These are phyloP conservation scores for Populus deltoides DNA, from an alignment of 345 rosid genomes.

Conservation along the genomic window DNA sequence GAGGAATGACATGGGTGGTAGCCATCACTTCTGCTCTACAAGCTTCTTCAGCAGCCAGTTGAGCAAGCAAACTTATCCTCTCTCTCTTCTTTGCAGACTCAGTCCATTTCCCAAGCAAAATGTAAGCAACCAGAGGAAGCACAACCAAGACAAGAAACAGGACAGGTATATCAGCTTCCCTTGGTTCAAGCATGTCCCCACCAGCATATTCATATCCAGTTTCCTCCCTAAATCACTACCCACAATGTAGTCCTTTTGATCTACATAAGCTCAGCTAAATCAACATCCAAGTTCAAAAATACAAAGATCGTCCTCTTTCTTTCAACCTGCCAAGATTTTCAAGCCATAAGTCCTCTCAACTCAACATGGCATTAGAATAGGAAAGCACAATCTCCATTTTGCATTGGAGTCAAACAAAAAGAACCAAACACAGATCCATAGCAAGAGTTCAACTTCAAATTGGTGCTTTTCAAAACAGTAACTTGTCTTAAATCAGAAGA, in stretches of 20 bases:
- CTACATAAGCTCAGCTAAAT: conserved; percentile 32
- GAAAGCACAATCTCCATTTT: neutral
- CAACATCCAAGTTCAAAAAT: conserved; percentile 7
- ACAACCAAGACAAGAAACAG: conserved; percentile 78
- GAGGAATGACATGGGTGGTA: conserved; percentile 38
- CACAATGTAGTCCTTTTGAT: conserved; percentile 21
- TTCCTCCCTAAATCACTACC: conserved; percentile 21
- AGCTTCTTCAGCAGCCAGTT: conserved; percentile 80
- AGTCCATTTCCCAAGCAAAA: conserved; percentile 86
- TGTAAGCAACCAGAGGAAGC: conserved; percentile 71
- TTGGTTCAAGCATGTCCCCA: conserved; percentile 91
- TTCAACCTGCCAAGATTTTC: conserved; percentile 12
- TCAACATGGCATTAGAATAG: neutral
- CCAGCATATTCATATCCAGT: conserved; percentile 75
- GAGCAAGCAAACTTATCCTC: conserved; percentile 59
- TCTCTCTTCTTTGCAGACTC: conserved; percentile 59
- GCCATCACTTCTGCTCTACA: conserved; percentile 50
- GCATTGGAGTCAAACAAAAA: neutral
- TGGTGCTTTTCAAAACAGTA: neutral
- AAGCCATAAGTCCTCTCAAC: neutral
- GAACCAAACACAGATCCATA: neutral
- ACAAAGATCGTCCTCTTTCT: conserved; percentile 1
- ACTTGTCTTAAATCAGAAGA: neutral
- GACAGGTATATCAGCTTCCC: conserved; percentile 76
- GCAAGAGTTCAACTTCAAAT: neutral